Evolutionary conservation across 106 monocot genomes (phyloP).

Genomic region (Acanthochlamys bracteata): DNA sequence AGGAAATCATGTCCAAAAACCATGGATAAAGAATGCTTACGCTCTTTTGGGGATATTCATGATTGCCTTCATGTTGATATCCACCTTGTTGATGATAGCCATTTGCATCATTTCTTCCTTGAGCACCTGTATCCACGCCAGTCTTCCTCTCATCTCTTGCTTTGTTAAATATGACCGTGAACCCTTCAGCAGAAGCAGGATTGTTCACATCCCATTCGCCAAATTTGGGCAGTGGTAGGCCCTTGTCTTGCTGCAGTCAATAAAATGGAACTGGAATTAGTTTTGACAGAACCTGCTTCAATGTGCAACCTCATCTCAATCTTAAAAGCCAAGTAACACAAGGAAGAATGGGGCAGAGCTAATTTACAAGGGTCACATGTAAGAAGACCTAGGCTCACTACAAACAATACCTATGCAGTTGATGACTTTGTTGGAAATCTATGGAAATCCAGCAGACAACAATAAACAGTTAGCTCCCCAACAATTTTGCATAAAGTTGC

Average conservation of each 20-base stretch:
- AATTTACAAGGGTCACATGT: neutral
- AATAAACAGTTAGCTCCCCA: too few species aligned
- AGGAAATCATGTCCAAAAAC: neutral
- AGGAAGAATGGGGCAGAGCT: neutral
- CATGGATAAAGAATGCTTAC: conserved; percentile 16
- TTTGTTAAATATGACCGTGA: conserved; percentile 85
- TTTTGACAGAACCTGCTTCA: too few species aligned
- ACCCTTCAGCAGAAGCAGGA: conserved; percentile 75
- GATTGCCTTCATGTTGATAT: conserved; percentile 16
- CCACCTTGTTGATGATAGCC: conserved; percentile 16
- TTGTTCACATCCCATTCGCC: conserved; percentile 93
- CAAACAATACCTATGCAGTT: neutral
- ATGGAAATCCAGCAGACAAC: too few species aligned
- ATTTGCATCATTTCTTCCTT: conserved; percentile 13
- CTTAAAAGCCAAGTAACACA: neutral
- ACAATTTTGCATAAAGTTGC: too few species aligned
- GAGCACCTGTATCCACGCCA: conserved; percentile 3
- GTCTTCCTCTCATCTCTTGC: conserved; percentile 74
- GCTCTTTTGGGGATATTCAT: conserved; percentile 29
- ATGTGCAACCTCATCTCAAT: neutral
- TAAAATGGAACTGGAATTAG: neutral
- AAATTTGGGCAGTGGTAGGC: conserved; percentile 62
- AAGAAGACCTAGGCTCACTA: neutral
- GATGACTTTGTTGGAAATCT: too few species aligned
- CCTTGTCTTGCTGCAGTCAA: conserved; percentile 34